Percentiles rank a stretch among this genome's conserved stretches.
phyloP scores from a whole-genome alignment of 768 basidiomycete species.

The Russula dissimulans region DNA sequence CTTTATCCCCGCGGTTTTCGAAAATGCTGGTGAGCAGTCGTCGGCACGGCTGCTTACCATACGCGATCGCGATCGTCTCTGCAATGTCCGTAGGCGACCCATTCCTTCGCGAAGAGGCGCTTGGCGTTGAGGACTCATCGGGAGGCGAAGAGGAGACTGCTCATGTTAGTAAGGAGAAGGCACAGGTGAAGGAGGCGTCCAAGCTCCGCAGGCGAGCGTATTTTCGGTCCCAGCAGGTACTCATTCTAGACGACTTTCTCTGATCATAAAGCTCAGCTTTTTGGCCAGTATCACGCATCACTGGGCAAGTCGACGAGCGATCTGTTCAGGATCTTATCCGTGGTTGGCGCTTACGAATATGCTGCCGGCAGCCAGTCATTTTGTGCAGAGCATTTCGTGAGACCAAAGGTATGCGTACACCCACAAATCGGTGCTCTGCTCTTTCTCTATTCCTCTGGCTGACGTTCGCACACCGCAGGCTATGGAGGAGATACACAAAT shows the following conservation, averaged over 20 bases:
- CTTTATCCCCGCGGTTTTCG: slow-evolving; percentile 89
- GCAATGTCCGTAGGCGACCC: slow-evolving; percentile 92
- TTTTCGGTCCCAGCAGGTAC: slow-evolving; percentile 73
- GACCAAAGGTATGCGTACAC: slow-evolving; percentile 57
- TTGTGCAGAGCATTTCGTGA: slow-evolving; percentile 83
- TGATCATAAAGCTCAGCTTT: background rate
- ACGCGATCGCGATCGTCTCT: slow-evolving; percentile 85
- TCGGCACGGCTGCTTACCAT: slow-evolving; percentile 87
- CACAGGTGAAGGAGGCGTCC: slow-evolving; percentile 46
- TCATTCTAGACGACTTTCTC: slow-evolving; percentile 17
- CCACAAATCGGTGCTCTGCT: background rate
- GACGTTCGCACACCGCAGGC: slow-evolving; percentile 41
- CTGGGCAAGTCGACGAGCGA: slow-evolving; percentile 80
- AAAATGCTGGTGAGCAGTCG: slow-evolving; percentile 83
- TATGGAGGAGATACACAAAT: slow-evolving; percentile 98
- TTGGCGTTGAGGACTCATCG: slow-evolving; percentile 37
- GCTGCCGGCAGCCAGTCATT: slow-evolving; percentile 73
- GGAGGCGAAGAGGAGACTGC: slow-evolving; percentile 33
- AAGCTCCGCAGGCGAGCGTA: slow-evolving; percentile 64
- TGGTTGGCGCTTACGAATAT: slow-evolving; percentile 95
- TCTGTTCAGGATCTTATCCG: slow-evolving; percentile 77
- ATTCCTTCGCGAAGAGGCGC: slow-evolving; percentile 75
- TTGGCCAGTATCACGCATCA: slow-evolving; percentile 59
- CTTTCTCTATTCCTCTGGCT: background rate
- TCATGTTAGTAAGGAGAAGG: slow-evolving; percentile 39